Evolutionary conservation across 176 grass and related monocot genomes (phyloP).

Genomic region (Carex pumila): DNA sequence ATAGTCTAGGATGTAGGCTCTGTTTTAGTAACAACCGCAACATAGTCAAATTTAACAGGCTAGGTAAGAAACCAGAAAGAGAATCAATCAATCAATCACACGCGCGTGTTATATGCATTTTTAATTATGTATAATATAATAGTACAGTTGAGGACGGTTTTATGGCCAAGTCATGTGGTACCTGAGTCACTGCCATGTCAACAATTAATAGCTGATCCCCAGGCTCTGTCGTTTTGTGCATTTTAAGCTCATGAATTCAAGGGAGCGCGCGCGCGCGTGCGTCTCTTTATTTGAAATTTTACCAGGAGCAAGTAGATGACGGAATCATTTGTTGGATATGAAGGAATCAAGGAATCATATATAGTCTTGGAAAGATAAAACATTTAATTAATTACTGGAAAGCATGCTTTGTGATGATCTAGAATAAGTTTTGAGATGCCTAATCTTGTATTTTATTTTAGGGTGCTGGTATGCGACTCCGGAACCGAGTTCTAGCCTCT

Average conservation of each 20-base stretch:
- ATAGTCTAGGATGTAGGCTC: too few species aligned
- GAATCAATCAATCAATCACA: background rate
- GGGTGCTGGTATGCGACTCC: background rate
- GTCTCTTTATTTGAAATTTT: conserved; percentile 4
- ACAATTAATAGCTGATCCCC: background rate
- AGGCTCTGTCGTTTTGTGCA: conserved; percentile 18
- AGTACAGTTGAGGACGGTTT: background rate
- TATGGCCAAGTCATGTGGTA: background rate
- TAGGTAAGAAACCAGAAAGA: too few species aligned
- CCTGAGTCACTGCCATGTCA: conserved; percentile 17
- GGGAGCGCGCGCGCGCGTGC: background rate
- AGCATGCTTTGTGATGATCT: conserved; percentile 13
- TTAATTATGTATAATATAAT: background rate
- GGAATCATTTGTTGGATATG: background rate
- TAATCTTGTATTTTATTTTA: background rate
- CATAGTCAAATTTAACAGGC: background rate
- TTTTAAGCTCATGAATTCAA: background rate
- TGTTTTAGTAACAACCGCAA: background rate
- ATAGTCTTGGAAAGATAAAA: conserved; percentile 12
- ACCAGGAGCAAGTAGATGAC: background rate
- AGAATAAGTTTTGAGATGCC: background rate
- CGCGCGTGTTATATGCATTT: background rate
- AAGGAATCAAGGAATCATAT: background rate
- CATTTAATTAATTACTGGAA: background rate
- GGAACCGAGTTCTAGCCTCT: background rate